These are phyloP conservation scores for Tuber indicum DNA, from an alignment of 495 filamentous ascomycete species.

Conservation along the genomic window DNA sequence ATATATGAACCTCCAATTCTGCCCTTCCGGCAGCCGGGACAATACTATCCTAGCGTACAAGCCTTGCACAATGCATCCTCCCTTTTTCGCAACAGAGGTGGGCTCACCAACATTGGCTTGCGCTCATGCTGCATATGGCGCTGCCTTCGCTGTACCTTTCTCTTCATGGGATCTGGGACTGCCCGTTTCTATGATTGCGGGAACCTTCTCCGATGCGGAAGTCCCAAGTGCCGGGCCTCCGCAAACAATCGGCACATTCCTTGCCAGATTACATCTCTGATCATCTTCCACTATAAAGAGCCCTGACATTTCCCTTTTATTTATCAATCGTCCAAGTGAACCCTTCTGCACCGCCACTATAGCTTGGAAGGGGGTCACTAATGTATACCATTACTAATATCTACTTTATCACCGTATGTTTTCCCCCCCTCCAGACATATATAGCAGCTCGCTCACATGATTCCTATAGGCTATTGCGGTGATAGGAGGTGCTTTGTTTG, in stretches of 20 bases:
- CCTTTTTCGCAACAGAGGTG: neutral
- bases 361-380: neutral
- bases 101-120: neutral
- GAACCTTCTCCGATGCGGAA: neutral
- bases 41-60: neutral
- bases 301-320: neutral
- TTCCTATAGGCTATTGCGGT: conserved; percentile 33
- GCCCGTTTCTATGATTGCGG: neutral
- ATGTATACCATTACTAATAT: conserved; percentile 41
- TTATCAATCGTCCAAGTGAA: neutral
- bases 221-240: neutral
- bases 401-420: conserved; percentile 39
- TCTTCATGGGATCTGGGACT: neutral
- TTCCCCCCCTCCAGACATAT: neutral
- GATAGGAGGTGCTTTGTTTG: conserved; percentile 62
- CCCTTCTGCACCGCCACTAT: neutral
- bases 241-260: neutral
- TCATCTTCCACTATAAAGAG: neutral
- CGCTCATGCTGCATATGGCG: neutral
- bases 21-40: neutral
- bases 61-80: neutral
- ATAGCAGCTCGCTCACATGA: neutral
- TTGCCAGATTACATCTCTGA: neutral
- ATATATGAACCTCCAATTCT: neutral
- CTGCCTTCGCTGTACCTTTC: neutral